phyloP scores from a whole-genome alignment of 2,329 filamentous ascomycete genomes.

The Cercospora beticola region DNA sequence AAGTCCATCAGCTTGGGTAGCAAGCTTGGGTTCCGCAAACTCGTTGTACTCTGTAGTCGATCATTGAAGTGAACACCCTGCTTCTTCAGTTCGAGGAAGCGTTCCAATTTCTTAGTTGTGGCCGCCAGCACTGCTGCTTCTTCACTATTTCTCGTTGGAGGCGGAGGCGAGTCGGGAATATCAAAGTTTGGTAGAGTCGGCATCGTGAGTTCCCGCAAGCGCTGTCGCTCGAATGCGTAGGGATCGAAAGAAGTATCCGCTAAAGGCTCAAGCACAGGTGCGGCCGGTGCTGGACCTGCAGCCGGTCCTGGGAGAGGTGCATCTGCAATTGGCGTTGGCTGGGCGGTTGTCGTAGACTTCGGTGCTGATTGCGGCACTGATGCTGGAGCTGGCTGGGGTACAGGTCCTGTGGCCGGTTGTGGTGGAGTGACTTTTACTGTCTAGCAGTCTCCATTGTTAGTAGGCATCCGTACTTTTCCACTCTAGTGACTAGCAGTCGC shows the following conservation, averaged over 20 bases:
- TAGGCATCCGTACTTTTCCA: constrained; percentile 46
- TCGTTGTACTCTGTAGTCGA: constrained; percentile 64
- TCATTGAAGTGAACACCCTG: constrained; percentile 76
- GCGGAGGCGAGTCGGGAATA: constrained; percentile 71
- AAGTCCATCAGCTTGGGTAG: constrained; percentile 72
- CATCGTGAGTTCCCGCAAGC: constrained; percentile 70
- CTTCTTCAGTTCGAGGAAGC: constrained; percentile 75
- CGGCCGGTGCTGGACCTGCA: constrained; percentile 6
- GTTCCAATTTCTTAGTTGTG: constrained; percentile 66
- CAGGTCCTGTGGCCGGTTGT: neutral
- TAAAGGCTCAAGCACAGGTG: constrained; percentile 19
- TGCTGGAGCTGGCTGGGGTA: neutral
- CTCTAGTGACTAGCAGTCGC: constrained; percentile 30
- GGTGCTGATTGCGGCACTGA: neutral
- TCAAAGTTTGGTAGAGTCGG: constrained; percentile 69
- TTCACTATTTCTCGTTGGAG: constrained; percentile 39
- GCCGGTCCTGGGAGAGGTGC: constrained; percentile 20
- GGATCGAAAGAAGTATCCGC: constrained; percentile 53
- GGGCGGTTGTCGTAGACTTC: neutral
- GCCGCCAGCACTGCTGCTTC: constrained; percentile 35
- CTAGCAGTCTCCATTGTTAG: constrained; percentile 41
- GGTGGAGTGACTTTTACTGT: constrained; percentile 21
- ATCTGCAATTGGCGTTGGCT: neutral
- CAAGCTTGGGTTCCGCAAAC: constrained; percentile 70
- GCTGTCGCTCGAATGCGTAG: constrained; percentile 63